These are phyloP conservation scores for Colletotrichum eleusines DNA, from an alignment of 2,329 filamentous ascomycete species.

Conservation along the genomic window DNA sequence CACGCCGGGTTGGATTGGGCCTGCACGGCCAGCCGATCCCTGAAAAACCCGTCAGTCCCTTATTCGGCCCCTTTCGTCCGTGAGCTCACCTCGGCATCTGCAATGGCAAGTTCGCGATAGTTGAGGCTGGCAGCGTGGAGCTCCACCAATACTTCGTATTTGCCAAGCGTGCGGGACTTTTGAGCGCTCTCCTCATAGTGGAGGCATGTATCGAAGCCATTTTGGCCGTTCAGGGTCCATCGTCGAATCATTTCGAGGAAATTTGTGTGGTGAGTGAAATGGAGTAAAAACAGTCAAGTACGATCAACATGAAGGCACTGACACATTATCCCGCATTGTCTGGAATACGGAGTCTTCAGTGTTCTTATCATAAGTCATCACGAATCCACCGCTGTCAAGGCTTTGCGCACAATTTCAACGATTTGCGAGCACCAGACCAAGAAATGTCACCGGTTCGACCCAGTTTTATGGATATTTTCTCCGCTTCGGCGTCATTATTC, in stretches of 20 bases:
- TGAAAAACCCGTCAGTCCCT: conserved; percentile 35
- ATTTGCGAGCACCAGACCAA: neutral
- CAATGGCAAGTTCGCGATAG: conserved; percentile 61
- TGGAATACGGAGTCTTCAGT: too few relatives aligned
- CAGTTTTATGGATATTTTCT: neutral
- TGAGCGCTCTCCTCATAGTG: conserved; percentile 48
- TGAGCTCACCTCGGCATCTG: conserved; percentile 45
- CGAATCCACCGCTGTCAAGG: neutral
- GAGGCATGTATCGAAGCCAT: conserved; percentile 52
- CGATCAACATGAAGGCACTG: too few relatives aligned
- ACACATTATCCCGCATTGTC: neutral
- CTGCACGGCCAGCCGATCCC: conserved; percentile 41
- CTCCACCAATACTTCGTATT: conserved; percentile 72
- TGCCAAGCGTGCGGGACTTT: conserved; percentile 56
- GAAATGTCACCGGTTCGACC: neutral
- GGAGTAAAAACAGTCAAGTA: accelerated
- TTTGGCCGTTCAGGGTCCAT: conserved; percentile 50
- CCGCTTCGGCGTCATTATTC: neutral
- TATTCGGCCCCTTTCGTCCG: accelerated
- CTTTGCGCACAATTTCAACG: neutral
- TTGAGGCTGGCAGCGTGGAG: conserved; percentile 62
- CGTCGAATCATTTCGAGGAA: conserved; percentile 47
- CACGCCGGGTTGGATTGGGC: conserved; percentile 45
- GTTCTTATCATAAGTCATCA: neutral
- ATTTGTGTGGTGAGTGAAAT: neutral